Percentiles rank a stretch among this genome's conserved stretches.
These are phyloP conservation scores for Zelopaecilomyces penicillatus DNA, from an alignment of 2,329 filamentous ascomycete species.

Conservation along the genomic window DNA sequence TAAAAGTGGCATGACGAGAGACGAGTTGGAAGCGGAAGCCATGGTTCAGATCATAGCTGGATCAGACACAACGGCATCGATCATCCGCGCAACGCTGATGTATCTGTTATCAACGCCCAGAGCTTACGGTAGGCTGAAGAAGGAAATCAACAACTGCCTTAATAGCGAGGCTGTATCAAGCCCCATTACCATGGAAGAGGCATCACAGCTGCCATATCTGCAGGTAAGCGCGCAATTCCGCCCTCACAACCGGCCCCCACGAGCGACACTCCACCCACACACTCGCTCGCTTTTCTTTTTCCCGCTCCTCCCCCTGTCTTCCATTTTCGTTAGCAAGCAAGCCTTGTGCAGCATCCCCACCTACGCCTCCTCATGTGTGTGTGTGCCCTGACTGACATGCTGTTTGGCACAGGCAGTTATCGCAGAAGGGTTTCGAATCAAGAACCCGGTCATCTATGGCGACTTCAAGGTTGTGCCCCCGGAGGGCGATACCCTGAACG, in stretches of 20 bases:
- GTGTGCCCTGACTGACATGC: too few species aligned
- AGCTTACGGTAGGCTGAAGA: background rate
- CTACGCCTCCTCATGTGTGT: too few species aligned
- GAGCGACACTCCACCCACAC: background rate
- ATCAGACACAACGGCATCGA: background rate
- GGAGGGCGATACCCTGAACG: background rate
- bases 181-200: background rate
- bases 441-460: background rate
- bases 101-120: background rate
- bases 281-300: too few species aligned
- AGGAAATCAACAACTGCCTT: background rate
- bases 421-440: background rate
- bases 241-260: background rate
- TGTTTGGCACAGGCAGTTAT: background rate
- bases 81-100: background rate
- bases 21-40: background rate
- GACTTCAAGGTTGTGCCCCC: background rate
- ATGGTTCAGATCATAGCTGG: background rate
- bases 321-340: too few species aligned
- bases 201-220: background rate
- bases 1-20: background rate
- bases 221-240: background rate
- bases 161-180: background rate
- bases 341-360: too few species aligned
- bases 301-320: too few species aligned